Evolutionary conservation across 78 protist genomes (phyloP).

Genomic region (Planoprotostelium fungivorum): DNA sequence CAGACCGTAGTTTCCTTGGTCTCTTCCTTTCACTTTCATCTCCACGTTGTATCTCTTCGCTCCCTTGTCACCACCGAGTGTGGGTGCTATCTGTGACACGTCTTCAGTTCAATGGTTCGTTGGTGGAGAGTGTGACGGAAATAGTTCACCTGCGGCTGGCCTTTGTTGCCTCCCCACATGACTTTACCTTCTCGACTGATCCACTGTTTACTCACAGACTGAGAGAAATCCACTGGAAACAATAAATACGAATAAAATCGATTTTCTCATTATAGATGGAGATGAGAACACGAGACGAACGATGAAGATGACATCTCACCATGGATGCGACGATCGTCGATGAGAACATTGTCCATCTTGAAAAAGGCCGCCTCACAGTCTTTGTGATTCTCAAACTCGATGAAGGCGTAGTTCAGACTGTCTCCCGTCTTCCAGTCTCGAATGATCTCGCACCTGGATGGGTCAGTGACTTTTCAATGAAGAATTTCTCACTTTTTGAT

Average conservation of each 20-base stretch:
- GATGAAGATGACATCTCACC: no score
- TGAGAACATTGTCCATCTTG: slow-evolving; percentile 94
- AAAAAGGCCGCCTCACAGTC: slow-evolving; percentile 84
- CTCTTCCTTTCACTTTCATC: neutral
- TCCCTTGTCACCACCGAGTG: neutral
- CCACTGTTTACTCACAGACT: neutral
- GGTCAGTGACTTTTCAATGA: neutral
- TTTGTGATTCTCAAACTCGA: slow-evolving; percentile 81
- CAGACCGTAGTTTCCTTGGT: neutral
- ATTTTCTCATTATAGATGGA: no score
- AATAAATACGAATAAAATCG: no score
- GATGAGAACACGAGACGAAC: no score
- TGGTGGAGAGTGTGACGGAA: neutral
- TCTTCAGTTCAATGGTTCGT: neutral
- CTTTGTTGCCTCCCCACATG: neutral
- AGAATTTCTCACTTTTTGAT: neutral
- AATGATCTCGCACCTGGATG: slow-evolving; percentile 75
- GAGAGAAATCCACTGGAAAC: neutral
- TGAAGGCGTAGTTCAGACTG: slow-evolving; percentile 90
- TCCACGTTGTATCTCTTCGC: neutral
- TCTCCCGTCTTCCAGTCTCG: slow-evolving; percentile 82
- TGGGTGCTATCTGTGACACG: neutral
- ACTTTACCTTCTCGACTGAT: neutral
- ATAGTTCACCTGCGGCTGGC: neutral
- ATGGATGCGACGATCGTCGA: slow-evolving; percentile 96